These are phyloP conservation scores for Trichothecium sympodiale DNA, from an alignment of 2,329 filamentous ascomycete species.

Conservation along the genomic window DNA sequence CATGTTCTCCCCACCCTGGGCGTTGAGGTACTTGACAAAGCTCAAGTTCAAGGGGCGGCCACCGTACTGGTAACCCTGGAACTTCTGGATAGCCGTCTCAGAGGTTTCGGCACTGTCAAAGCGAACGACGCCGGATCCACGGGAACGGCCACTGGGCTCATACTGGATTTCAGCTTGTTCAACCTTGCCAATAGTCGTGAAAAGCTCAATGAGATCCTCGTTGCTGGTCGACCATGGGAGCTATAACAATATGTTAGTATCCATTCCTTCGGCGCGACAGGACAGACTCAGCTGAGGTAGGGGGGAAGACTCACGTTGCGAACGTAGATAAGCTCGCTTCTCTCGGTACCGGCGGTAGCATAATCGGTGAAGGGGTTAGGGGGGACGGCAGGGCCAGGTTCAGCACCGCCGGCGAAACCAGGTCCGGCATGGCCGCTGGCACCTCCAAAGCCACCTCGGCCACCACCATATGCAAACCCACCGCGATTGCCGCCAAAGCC, in stretches of 20 bases:
- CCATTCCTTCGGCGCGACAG: not conserved
- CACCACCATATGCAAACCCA: constrained; percentile 29
- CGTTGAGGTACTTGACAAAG: constrained; percentile 88
- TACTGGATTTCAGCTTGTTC: constrained; percentile 99
- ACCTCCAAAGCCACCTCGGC: constrained; percentile 26
- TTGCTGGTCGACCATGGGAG: constrained; percentile 99
- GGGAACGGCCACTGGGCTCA: constrained; percentile 88
- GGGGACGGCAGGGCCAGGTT: constrained; percentile 32
- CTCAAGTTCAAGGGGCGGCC: constrained; percentile 86
- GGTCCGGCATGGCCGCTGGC: constrained; percentile 26
- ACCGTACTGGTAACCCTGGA: constrained; percentile 95
- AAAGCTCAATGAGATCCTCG: constrained; percentile 90
- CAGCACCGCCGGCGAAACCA: constrained; percentile 34
- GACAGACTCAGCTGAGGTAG: constrained; percentile 11
- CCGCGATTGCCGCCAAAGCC: constrained; percentile 39
- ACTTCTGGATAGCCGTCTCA: constrained; percentile 91
- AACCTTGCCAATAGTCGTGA: constrained; percentile 95
- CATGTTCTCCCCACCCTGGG: constrained; percentile 63
- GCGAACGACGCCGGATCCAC: constrained; percentile 91
- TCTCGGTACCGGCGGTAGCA: constrained; percentile 77
- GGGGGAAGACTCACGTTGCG: constrained; percentile 66
- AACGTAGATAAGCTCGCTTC: constrained; percentile 79
- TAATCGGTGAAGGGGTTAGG: constrained; percentile 93
- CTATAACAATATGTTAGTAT: constrained; percentile 30
- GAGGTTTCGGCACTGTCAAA: constrained; percentile 78